phyloP scores from a whole-genome alignment of 345 rosid species.

The Rhodamnia rubescens region DNA sequence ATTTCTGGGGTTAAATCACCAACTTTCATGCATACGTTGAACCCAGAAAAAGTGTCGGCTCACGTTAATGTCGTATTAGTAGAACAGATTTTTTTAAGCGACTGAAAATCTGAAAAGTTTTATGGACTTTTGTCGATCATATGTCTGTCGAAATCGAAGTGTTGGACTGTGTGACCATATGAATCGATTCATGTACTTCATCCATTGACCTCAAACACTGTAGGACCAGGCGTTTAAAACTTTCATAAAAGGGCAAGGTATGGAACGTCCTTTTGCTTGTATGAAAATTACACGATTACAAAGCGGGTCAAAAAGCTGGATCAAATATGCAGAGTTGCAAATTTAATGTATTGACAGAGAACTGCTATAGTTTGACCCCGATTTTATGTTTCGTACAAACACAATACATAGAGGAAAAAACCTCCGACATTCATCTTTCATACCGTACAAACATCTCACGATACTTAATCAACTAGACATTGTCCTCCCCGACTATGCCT shows the following conservation, averaged over 20 bases:
- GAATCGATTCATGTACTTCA: neutral
- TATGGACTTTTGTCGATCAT: neutral
- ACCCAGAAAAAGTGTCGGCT: accelerated
- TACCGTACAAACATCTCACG: neutral
- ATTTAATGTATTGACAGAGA: neutral
- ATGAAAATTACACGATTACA: neutral
- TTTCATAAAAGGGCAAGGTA: neutral
- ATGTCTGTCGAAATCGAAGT: neutral
- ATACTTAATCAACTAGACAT: neutral
- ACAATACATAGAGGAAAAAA: neutral
- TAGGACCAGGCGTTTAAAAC: neutral
- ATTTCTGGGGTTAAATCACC: neutral
- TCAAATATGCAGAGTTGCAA: neutral
- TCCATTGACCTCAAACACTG: neutral
- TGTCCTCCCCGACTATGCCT: neutral
- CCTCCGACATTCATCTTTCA: neutral
- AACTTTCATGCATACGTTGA: neutral
- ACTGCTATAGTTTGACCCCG: neutral
- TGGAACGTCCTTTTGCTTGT: neutral
- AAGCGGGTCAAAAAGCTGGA: no score
- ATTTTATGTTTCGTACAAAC: neutral
- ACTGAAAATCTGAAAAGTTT: neutral
- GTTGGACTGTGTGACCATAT: neutral
- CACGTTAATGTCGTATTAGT: neutral
- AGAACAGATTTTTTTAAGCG: neutral